Base-by-base conservation (phyloP, 352 stramenopile species). In the Phytophthora meadii region DNA sequence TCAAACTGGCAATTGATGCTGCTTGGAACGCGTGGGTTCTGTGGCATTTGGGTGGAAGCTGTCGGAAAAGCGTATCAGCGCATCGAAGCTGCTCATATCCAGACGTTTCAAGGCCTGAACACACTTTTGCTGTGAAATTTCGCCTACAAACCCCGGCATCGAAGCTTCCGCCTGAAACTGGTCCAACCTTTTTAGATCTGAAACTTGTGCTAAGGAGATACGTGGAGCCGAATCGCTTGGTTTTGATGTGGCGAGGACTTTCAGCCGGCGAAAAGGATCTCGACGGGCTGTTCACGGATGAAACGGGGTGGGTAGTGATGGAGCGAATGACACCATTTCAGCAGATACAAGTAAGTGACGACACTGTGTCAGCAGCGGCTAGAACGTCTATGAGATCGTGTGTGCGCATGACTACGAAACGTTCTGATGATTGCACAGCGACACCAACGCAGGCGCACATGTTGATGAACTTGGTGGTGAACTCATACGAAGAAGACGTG, bases 201-300 rank as follows among this genome's bases (percentile, higher is more conserved):
- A 78, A 79, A 30, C 34, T 82, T n/a, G 70, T 69, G 46, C 44
- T 79, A 30, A 72, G 75, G 39, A 62, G 65, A 53, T 81, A 83
- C 37, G 39, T 81, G 7, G 58, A 78, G 30, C 61, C 49, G 10
- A 56, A 75, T 17, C 65, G 61, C 5, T 24, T 75, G 11, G 65
- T 83, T 5, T 34, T 79, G 10, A 61, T 81, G 15, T 78, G 71
- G 64, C 39, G 61, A 50, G 65, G 65, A 40, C 47, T 76, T 9
- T 81, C 68, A 37, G 69, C 69, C 8, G 72, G 72, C 2, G 75
- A 83, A 51, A 51, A 72, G 3, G 69, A 72, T 1, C 61, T 79
- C 10, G 58, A 63, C 0, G 75, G 72, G 0, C 49, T 76, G 14
- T 67, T 61, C 5, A 72, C 69, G 0, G 52, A 76, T 42, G 62